Evolutionary conservation across 148 eudicot species (phyloP).

Genomic region (Nepenthes mirabilis): DNA sequence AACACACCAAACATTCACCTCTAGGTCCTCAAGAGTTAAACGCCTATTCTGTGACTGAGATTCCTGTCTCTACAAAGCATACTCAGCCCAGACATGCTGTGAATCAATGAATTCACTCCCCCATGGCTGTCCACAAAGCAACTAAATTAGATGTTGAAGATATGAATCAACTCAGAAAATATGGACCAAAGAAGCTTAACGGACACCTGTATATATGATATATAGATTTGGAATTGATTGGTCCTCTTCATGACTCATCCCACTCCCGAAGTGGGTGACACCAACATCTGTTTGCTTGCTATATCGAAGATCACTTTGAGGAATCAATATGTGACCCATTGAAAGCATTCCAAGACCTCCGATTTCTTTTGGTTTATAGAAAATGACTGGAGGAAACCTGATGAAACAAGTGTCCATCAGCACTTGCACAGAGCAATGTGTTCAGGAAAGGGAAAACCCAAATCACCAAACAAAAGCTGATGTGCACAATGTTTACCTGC

Average conservation of each 20-base stretch:
- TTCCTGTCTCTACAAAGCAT: conserved; percentile 96
- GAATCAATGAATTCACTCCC: conserved; percentile 99
- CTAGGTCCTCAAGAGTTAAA: conserved; percentile 89
- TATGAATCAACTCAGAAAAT: not conserved
- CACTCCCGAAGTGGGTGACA: conserved; percentile 95
- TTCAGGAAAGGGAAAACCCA: not conserved
- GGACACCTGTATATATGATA: conserved; percentile 70
- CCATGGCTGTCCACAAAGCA: conserved; percentile 74
- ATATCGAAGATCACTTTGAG: conserved; percentile 96
- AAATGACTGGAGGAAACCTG: conserved; percentile 96
- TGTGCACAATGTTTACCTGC: too few relatives aligned
- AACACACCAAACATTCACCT: conserved; percentile 19
- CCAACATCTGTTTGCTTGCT: conserved; percentile 99
- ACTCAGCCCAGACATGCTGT: conserved; percentile 97
- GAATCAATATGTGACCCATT: conserved; percentile 98
- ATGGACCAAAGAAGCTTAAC: not conserved
- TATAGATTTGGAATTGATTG: conserved; percentile 97
- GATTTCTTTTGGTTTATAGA: conserved; percentile 97
- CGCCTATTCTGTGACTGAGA: conserved; percentile 99
- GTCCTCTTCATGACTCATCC: conserved; percentile 99
- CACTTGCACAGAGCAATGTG: not conserved
- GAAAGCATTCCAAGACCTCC: conserved; percentile 99
- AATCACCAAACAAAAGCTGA: not conserved
- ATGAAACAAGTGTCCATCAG: not conserved
- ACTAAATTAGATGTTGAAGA: not conserved